Conservation (phyloP, 202 grass and related monocot genomes). For the Panicum virgatum region DNA sequence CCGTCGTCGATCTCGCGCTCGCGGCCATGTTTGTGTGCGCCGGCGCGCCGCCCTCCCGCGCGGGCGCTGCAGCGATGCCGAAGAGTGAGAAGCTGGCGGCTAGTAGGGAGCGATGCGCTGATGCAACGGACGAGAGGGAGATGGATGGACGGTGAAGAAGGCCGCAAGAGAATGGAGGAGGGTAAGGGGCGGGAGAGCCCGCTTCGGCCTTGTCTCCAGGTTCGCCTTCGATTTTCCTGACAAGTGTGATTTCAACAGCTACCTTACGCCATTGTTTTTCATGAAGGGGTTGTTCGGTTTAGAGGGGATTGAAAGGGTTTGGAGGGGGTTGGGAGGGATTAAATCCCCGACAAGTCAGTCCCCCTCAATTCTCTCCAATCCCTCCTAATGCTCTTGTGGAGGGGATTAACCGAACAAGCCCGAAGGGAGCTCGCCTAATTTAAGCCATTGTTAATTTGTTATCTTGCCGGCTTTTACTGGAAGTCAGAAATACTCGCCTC, state of each 20-base stretch:
- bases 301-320: too few species aligned
- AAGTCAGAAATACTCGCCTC: background rate
- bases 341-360: too few species aligned
- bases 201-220: background rate
- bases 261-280: background rate
- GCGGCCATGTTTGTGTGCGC: background rate
- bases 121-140: background rate
- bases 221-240: background rate
- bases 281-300: too few species aligned
- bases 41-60: background rate
- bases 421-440: background rate
- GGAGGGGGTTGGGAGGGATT: too few species aligned
- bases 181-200: background rate
- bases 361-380: too few species aligned
- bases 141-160: background rate
- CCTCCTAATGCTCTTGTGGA: too few species aligned
- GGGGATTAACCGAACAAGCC: too few species aligned
- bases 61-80: background rate
- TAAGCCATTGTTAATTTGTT: background rate
- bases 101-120: background rate
- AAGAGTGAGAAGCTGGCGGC: background rate
- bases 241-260: background rate
- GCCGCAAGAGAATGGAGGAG: background rate
- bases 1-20: background rate
- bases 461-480: background rate